Base-by-base conservation (phyloP, 2,329 filamentous ascomycete species). In the Penicillium sp. region DNA sequence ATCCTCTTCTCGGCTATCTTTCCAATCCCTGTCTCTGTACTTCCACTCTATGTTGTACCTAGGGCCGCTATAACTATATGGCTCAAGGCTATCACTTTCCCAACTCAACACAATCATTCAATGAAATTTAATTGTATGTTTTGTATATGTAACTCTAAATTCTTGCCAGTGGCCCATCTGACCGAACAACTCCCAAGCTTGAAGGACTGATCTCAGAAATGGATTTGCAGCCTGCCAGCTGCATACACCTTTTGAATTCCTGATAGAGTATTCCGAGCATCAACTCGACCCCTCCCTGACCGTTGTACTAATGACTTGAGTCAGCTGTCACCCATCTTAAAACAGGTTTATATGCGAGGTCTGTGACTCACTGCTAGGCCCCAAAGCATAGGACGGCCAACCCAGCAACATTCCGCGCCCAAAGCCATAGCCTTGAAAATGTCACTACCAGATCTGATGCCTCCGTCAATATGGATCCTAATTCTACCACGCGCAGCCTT, bases 351-450 rank as follows among this genome's bases (percentile, higher is more conserved):
- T 13, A 5, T 13, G 11, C 9, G 5, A 14, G 9, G 9, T 18
- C 16, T 9, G 33, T 33, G 10, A 58, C 64, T 56, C 57, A 71
- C 69, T 30, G 68, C 68, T 36, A 71, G 57, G 0, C 69, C 69
- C 70, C 69, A 72, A 31, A 71, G 56, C 31, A 63, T 56, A 13
- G 65, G 63, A 24, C 70, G 54, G 9, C 68, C 69, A 36, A 69
- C 63, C 57, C 66, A 70, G 45, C 62, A 66, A 35, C 60, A 63
- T 8, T 69, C 61, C 5, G 69, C 69, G 5, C 69, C 69, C 30
- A 72, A 53, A 9, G 69, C 69, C 31, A 71, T 16, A 5, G 69
- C 68, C 45, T 72, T 72, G 61, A 72, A 71, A 6, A 72, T 68
- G 50, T 71, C 69, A 4, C 53, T 59, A 0, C 69, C 68, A n/a